Evolutionary conservation across 371 early-diverging fungal species (phyloP).

Genomic region (Coemansia sp.): DNA sequence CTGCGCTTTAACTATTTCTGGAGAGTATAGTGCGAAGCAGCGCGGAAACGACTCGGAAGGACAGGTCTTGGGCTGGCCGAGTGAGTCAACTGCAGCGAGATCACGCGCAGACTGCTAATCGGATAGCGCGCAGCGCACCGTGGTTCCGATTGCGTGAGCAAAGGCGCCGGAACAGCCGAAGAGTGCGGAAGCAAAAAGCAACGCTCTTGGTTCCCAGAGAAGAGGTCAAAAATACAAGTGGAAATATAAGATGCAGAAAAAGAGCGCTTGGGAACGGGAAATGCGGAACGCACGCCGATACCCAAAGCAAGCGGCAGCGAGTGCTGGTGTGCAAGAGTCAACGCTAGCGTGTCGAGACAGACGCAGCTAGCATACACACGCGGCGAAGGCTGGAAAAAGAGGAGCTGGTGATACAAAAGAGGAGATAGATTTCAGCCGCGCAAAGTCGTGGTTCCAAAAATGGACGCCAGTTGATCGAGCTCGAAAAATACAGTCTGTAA

Average conservation of each 20-base stretch:
- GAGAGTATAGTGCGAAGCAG: slow-evolving; percentile 1
- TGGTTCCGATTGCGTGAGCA: background rate
- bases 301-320: too few relatives aligned
- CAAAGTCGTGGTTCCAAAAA: background rate
- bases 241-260: slow-evolving; percentile 15
- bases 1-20: background rate
- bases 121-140: slow-evolving; percentile 1
- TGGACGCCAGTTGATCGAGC: slow-evolving; percentile 2
- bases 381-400: background rate
- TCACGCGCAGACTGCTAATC: slow-evolving; percentile 15
- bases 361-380: slow-evolving; percentile 8
- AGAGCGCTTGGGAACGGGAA: background rate
- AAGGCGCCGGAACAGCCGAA: background rate
- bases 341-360: background rate
- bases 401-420: slow-evolving; percentile 10
- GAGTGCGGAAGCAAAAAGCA: background rate
- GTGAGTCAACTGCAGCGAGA: slow-evolving; percentile 2
- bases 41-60: slow-evolving; percentile 20
- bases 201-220: background rate
- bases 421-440: background rate
- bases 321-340: background rate
- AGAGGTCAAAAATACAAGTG: slow-evolving; percentile 18
- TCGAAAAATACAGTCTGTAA: slow-evolving; percentile 2
- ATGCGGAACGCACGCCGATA: too few relatives aligned
- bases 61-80: slow-evolving; percentile 29